Conservation (phyloP, 345 rosid genomes). For the Eucalyptus coolabah region DNA sequence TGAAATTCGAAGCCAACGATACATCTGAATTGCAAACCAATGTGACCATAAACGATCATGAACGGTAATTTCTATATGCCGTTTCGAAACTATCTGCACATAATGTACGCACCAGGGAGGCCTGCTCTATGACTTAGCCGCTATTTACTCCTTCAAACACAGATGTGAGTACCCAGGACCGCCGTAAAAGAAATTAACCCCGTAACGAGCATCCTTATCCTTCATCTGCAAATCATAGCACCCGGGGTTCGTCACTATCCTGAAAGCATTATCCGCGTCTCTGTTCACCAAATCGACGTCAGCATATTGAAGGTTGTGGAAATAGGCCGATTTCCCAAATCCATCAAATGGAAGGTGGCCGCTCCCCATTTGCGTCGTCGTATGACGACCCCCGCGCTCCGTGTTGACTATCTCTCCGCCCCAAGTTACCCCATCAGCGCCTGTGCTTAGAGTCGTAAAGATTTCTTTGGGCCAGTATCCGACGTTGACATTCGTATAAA, state of each 20-base stretch:
- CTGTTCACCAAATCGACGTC: not conserved
- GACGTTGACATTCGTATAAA: not conserved
- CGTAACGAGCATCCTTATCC: not conserved
- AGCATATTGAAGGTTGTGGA: not conserved
- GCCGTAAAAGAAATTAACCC: not conserved
- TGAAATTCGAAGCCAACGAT: too few species aligned
- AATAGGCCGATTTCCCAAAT: not conserved
- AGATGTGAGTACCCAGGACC: not conserved
- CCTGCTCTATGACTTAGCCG: not conserved
- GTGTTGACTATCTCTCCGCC: not conserved
- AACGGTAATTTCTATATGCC: too few species aligned
- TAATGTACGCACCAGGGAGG: not conserved
- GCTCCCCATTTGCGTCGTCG: not conserved
- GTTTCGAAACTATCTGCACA: not conserved
- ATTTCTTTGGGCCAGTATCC: not conserved
- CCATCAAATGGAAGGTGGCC: not conserved
- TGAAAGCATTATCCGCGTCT: not conserved
- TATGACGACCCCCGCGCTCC: not conserved
- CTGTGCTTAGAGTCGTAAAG: not conserved
- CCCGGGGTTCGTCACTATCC: not conserved
- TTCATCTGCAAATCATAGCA: not conserved
- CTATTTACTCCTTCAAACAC: not conserved
- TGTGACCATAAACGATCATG: too few species aligned
- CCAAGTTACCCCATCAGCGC: not conserved
- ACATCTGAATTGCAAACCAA: too few species aligned